A percentile compares a stretch with the other conserved stretches of the same genome.
These are phyloP conservation scores for Aspergillus tanneri DNA, from an alignment of 2,329 filamentous ascomycete species.

Conservation along the genomic window DNA sequence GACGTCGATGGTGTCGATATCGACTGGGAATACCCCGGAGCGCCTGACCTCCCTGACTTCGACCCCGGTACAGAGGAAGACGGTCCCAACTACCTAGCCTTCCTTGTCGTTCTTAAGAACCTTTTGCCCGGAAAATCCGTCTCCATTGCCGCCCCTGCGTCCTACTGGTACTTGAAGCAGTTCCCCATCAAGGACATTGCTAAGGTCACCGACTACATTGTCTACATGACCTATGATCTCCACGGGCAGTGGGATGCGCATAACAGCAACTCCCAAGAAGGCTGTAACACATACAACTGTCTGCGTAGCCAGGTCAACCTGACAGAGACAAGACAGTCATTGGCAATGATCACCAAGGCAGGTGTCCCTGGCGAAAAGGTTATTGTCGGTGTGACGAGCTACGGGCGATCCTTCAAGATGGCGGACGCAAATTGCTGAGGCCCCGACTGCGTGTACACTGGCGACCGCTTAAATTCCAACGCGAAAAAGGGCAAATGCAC, in stretches of 20 bases:
- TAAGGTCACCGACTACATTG: conserved; percentile 12
- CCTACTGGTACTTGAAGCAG: conserved; percentile 27
- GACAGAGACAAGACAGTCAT: conserved; percentile 37
- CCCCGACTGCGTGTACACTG: conserved; percentile 35
- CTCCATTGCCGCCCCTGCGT: conserved; percentile 29
- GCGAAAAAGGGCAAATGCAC: conserved; percentile 37
- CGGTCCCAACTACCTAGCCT: conserved; percentile 36
- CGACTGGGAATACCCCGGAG: conserved; percentile 18
- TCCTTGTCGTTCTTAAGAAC: conserved; percentile 27
- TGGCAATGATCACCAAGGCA: conserved; percentile 31
- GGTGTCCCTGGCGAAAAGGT: conserved; percentile 18
- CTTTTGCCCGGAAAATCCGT: conserved; percentile 20
- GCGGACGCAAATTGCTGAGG: conserved; percentile 29
- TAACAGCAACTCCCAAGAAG: conserved; percentile 3
- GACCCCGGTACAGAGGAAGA: conserved; percentile 29
- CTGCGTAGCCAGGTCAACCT: conserved; percentile 44
- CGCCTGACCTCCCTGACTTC: conserved; percentile 14
- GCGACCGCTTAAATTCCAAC: conserved; percentile 25
- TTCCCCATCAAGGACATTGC: conserved; percentile 11
- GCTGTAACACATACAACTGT: conserved; percentile 30
- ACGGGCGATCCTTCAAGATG: conserved; percentile 41
- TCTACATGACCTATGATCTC: conserved; percentile 20
- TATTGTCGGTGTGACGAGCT: conserved; percentile 36
- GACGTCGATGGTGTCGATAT: conserved; percentile 16
- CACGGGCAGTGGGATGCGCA: conserved; percentile 14